Evolutionary conservation across 108 stramenopile genomes (phyloP).

Genomic region (Epithemia pelagica): DNA sequence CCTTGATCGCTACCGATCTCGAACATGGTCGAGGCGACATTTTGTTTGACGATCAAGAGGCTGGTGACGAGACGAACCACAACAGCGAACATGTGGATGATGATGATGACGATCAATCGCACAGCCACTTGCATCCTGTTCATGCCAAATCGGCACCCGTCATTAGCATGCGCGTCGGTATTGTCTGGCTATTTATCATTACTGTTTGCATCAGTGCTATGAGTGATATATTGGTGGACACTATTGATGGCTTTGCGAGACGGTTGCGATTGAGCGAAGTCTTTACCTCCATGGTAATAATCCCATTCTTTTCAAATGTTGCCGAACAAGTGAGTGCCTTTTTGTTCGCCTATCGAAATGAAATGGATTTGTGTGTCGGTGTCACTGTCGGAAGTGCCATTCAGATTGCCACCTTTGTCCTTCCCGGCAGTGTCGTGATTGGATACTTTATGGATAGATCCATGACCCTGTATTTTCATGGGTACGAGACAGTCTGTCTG

Average conservation of each 20-base stretch:
- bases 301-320: conserved; percentile 96
- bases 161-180: conserved; percentile 72
- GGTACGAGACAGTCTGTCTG: conserved; percentile 81
- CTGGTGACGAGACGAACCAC: neutral
- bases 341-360: conserved; percentile 89
- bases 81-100: neutral
- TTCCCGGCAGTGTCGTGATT: conserved; percentile 89
- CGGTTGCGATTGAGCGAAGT: conserved; percentile 73
- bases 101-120: conserved; percentile 1
- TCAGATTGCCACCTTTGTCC: conserved; percentile 91
- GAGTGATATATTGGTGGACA: conserved; percentile 89
- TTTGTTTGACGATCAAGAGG: neutral
- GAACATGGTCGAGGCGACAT: neutral
- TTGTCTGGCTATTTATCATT: conserved; percentile 86
- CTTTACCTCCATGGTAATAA: conserved; percentile 90
- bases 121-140: neutral
- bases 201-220: conserved; percentile 83
- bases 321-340: conserved; percentile 95
- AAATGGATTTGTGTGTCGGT: conserved; percentile 96
- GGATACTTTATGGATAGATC: conserved; percentile 85
- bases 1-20: neutral
- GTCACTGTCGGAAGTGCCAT: conserved; percentile 94
- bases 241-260: conserved; percentile 91
- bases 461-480: conserved; percentile 83
- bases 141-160: conserved; percentile 15